Conservation (phyloP, 176 grass and related monocot species). For the Stipa capillata region DNA sequence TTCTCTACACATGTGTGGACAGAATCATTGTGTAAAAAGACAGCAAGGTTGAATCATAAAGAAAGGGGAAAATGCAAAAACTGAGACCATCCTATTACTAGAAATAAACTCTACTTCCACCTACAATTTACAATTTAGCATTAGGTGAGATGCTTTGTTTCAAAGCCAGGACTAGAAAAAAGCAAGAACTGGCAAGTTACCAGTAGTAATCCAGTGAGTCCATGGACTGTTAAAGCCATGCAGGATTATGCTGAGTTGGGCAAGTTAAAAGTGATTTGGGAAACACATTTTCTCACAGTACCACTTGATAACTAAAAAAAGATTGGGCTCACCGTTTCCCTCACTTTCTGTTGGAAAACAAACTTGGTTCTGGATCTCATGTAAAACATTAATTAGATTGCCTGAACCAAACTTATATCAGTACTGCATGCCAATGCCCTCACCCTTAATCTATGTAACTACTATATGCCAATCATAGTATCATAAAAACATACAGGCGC, state of each 20-base stretch:
- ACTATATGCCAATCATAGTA: neutral
- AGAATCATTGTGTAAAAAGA: too few species aligned
- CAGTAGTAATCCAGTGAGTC: neutral
- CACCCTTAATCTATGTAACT: neutral
- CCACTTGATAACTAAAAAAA: neutral
- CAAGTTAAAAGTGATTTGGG: neutral
- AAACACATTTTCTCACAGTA: neutral
- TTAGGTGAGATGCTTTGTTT: too few species aligned
- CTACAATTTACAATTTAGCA: too few species aligned
- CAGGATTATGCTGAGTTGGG: neutral
- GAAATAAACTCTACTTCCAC: too few species aligned
- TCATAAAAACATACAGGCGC: neutral
- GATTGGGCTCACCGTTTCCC: neutral
- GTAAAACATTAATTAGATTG: neutral
- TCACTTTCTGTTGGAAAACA: neutral
- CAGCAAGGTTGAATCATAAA: too few species aligned
- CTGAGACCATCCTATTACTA: too few species aligned
- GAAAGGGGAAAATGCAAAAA: too few species aligned
- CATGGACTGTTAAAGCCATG: neutral
- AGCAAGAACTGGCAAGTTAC: neutral
- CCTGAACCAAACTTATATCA: neutral
- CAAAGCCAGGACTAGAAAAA: neutral
- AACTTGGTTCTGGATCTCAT: neutral
- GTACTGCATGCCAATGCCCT: neutral
- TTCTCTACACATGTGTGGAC: too few species aligned